A percentile compares a stretch with the other conserved stretches of the same genome.
phyloP scores from a whole-genome alignment of 192 early-diverging fungal genomes.

The Dispira parvispora region DNA sequence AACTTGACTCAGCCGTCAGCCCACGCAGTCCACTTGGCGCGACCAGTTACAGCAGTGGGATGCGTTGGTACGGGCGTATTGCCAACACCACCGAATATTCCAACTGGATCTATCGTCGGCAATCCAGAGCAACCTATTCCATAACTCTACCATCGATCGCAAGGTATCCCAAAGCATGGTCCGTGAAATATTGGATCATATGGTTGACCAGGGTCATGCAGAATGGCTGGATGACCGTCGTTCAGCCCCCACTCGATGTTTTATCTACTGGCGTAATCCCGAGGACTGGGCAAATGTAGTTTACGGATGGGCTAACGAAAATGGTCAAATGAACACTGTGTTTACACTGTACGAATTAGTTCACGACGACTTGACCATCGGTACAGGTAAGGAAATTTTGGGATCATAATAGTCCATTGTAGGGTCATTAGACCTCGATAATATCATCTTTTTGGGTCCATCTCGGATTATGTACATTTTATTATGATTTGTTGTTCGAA shows the following conservation, averaged over 20 bases:
- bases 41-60: conserved; percentile 71
- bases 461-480: background rate
- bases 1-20: conserved; percentile 44
- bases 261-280: conserved; percentile 75
- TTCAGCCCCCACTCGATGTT: conserved; percentile 30
- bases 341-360: conserved; percentile 79
- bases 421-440: no score
- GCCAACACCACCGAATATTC: conserved; percentile 39
- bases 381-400: conserved; percentile 53
- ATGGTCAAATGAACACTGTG: conserved; percentile 60
- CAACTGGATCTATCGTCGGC: conserved; percentile 40
- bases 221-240: conserved; percentile 27
- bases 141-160: conserved; percentile 53
- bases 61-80: conserved; percentile 56
- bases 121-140: conserved; percentile 39
- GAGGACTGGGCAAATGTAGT: conserved; percentile 80
- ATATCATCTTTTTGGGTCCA: background rate
- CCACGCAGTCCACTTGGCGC: conserved; percentile 62
- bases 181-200: conserved; percentile 53
- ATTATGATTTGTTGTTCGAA: background rate
- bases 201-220: conserved; percentile 48
- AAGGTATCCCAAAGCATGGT: conserved; percentile 19
- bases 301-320: conserved; percentile 55
- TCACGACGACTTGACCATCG: conserved; percentile 65
- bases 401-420: no score